Evolutionary conservation across 2,329 filamentous ascomycete species (phyloP), one percentile per base, ranked within the genome.

Genomic region (Penicillium sp.): DNA sequence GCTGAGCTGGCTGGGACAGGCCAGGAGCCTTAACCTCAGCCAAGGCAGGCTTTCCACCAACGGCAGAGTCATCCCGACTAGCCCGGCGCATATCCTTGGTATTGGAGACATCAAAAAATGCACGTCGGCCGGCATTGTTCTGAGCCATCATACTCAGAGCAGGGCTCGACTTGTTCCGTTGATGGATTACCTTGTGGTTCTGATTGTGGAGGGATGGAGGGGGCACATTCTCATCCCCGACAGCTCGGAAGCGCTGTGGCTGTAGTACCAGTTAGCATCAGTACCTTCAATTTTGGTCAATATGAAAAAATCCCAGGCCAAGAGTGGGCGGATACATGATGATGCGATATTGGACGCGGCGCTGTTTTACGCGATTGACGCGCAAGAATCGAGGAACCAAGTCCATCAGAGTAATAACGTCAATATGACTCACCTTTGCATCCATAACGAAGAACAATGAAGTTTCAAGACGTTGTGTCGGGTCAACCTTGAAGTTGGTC

Each of bases 71-170:
- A 70, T 88, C 85, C 64, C 84, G 82, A 48, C 69, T 73, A 4
- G 67, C 63, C 17, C 72, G 69, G 31, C 71, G 57, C 31, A 67
- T 58, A 59, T 75, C 76, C 35, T 69, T 74, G 38, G 79, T 86
- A 68, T 92, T 93, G 79, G 89, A 94, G 59, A 94, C 83, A 71
- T 96, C 91, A 47, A 84, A 89, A 73, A 95, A 91, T 12, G 86
- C 86, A 63, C 91, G 86, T 78, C 92, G 94, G 53, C 86, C 80
- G 55, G 84, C 80, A 51, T 81, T 81, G 47, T 78, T 80, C 59
- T 81, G 77, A 58, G 81, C 70, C 57, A 83, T 67, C 63, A 69
- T 78, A 66, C 76, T 89, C 63, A 81, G 82, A 75, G 75, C 88
- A 73, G 73, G 85, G 33, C 82, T 86, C 9, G 91, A 95, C 75